phyloP scores from a whole-genome alignment of 495 filamentous ascomycete genomes.

The Penicillium pulvis region DNA sequence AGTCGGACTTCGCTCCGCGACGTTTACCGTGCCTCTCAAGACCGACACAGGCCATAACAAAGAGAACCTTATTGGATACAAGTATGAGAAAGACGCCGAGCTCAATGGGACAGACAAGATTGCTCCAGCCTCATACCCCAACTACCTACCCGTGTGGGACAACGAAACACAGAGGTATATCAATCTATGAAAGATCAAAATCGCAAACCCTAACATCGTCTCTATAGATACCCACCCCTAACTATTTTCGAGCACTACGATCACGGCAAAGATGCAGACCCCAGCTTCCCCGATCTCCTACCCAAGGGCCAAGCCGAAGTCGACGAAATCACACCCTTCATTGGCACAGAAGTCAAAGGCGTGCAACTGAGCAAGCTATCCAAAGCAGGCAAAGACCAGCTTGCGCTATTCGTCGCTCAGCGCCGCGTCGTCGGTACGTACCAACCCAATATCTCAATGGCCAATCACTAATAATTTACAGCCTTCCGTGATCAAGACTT shows the following conservation, averaged over 20 bases:
- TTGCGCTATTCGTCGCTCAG: conserved; percentile 59
- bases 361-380: conserved; percentile 58
- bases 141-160: conserved; percentile 80
- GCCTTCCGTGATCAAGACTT: conserved; percentile 65
- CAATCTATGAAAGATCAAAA: neutral
- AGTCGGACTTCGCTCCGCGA: conserved; percentile 33
- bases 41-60: conserved; percentile 59
- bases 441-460: neutral
- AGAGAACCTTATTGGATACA: conserved; percentile 58
- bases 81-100: conserved; percentile 46
- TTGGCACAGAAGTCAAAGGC: conserved; percentile 56
- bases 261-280: conserved; percentile 53
- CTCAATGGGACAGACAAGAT: conserved; percentile 47
- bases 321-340: conserved; percentile 55
- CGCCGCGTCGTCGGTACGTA: conserved; percentile 55
- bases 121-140: conserved; percentile 59
- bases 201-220: neutral
- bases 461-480: conserved; percentile 19
- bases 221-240: conserved; percentile 44
- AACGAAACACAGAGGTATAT: conserved; percentile 47
- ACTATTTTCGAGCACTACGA: conserved; percentile 50
- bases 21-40: conserved; percentile 38
- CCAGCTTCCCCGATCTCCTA: conserved; percentile 54
- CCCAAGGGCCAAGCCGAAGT: conserved; percentile 41
- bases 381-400: conserved; percentile 55